Conservation (phyloP, 2,329 filamentous ascomycete species). For the Phaeosphaeria sp. region DNA sequence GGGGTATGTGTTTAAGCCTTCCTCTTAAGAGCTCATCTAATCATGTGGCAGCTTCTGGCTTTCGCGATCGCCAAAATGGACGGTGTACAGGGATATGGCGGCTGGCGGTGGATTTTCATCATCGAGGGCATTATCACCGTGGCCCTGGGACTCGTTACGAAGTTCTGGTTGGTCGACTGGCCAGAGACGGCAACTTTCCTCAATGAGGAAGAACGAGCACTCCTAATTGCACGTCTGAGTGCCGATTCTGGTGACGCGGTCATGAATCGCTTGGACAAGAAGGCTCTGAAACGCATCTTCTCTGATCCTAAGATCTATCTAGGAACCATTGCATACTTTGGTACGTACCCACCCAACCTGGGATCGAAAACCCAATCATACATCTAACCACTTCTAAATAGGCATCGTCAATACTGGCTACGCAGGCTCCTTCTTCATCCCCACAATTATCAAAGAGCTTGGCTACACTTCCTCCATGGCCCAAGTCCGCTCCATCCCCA, state of each 20-base stretch:
- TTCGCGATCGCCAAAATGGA: constrained; percentile 67
- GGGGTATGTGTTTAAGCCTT: constrained; percentile 32
- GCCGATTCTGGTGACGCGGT: constrained; percentile 46
- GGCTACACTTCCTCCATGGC: constrained; percentile 47
- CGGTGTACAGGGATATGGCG: constrained; percentile 52
- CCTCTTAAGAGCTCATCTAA: background rate
- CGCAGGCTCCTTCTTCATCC: constrained; percentile 50
- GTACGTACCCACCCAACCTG: constrained; percentile 7
- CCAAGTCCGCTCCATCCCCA: constrained; percentile 48
- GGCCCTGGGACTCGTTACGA: constrained; percentile 52
- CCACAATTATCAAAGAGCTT: constrained; percentile 49
- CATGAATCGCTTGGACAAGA: constrained; percentile 61
- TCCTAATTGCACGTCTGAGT: constrained; percentile 37
- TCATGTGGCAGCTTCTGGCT: constrained; percentile 40
- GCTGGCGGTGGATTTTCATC: constrained; percentile 46
- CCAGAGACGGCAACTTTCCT: constrained; percentile 45
- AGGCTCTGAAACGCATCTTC: constrained; percentile 55
- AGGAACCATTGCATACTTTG: constrained; percentile 30
- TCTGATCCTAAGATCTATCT: constrained; percentile 39
- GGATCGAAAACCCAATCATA: background rate
- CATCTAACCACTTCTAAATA: constrained; percentile 7
- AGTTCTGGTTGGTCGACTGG: constrained; percentile 60
- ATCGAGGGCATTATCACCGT: constrained; percentile 42
- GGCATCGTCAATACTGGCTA: constrained; percentile 56
- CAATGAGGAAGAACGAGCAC: constrained; percentile 31